These are phyloP conservation scores for Trichoderma reesei DNA, from an alignment of 495 filamentous ascomycete species.

Conservation along the genomic window DNA sequence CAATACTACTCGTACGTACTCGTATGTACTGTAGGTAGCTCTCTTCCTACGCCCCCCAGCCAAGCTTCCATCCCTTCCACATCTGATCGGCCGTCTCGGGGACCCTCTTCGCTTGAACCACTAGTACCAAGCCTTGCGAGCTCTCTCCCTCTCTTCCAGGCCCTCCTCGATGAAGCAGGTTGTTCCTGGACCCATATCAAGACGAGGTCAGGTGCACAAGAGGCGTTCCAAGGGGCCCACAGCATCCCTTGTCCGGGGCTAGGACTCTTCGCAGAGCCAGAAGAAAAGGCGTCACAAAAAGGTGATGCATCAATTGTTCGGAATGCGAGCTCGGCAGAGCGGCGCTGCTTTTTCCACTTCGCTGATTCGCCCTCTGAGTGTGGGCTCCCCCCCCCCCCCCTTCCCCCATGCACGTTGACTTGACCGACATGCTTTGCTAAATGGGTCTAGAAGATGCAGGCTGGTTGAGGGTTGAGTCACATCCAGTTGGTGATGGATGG, in stretches of 20 bases:
- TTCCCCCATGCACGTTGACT: neutral
- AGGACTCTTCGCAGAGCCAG: neutral
- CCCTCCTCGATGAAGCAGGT: neutral
- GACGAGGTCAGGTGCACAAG: conserved; percentile 4
- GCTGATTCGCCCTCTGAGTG: neutral
- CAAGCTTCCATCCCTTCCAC: neutral
- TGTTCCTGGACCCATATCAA: conserved; percentile 9
- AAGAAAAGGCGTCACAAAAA: neutral
- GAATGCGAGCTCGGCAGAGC: conserved; percentile 3
- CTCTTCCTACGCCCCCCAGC: neutral
- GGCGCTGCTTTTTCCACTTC: neutral
- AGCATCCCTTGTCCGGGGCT: neutral
- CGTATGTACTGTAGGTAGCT: neutral
- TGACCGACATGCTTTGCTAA: conserved; percentile 7
- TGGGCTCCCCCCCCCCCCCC: too few relatives aligned
- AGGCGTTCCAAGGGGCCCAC: neutral
- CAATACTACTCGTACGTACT: neutral
- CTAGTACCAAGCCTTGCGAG: neutral
- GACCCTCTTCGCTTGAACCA: neutral
- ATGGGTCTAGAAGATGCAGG: neutral
- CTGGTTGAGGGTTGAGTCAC: neutral
- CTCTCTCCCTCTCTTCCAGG: neutral
- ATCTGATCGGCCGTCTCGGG: neutral
- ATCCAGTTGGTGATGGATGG: neutral
- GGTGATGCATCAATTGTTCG: conserved; percentile 3